Percentiles rank a stretch among this genome's conserved stretches.
These are phyloP conservation scores for Candida michaelii DNA, from an alignment of 805 yeast species.

Conservation along the genomic window DNA sequence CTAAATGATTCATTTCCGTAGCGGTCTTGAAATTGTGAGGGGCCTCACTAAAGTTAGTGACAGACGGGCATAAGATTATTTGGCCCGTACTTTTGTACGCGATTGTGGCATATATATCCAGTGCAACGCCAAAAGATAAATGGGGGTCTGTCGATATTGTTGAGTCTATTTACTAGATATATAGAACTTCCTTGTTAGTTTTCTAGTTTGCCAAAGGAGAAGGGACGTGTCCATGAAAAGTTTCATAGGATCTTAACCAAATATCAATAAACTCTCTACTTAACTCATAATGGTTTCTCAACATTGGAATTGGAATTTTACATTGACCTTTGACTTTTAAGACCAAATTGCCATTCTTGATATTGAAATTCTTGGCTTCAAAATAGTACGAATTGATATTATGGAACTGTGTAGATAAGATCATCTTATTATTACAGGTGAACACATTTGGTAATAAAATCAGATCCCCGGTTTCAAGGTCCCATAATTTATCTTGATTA, in stretches of 20 bases:
- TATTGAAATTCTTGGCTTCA: slow-evolving; percentile 15
- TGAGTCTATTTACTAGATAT: too few relatives aligned
- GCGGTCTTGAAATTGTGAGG: too few relatives aligned
- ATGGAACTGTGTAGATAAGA: slow-evolving; percentile 21
- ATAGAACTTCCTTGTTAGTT: too few relatives aligned
- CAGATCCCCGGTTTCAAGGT: slow-evolving; percentile 11
- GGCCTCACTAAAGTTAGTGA: too few relatives aligned
- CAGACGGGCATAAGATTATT: too few relatives aligned
- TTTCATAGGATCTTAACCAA: slow-evolving; percentile 18
- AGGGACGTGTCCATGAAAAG: slow-evolving; percentile 16
- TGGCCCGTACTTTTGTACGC: too few relatives aligned
- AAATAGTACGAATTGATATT: slow-evolving; percentile 17
- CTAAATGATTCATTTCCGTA: background rate
- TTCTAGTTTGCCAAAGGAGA: background rate
- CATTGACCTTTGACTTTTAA: slow-evolving; percentile 9
- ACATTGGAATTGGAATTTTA: slow-evolving; percentile 4
- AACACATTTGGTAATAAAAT: slow-evolving; percentile 25
- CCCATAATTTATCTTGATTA: slow-evolving; percentile 19
- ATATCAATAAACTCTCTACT: slow-evolving; percentile 22
- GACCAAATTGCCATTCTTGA: slow-evolving; percentile 3
- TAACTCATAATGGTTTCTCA: slow-evolving; percentile 15
- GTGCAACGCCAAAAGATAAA: too few relatives aligned
- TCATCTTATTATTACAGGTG: slow-evolving; percentile 15
- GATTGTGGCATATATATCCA: too few relatives aligned
- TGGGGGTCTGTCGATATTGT: too few relatives aligned